Conservation (phyloP, 768 basidiomycete genomes). For the Hericium coralloides region DNA sequence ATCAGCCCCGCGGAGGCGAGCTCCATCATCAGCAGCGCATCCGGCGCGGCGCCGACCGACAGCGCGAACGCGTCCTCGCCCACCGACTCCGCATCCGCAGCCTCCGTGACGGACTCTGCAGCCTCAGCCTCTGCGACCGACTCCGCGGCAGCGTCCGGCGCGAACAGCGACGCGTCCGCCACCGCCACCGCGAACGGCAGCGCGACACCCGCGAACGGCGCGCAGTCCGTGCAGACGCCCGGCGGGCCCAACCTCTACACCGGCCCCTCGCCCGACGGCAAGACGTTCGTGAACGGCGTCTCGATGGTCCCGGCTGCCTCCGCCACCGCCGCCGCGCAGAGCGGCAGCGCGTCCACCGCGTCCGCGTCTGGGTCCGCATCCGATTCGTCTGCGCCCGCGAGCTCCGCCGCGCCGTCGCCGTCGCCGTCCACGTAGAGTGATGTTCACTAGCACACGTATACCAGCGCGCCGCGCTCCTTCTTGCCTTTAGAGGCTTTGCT, state of each 20-base stretch:
- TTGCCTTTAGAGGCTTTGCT: background rate
- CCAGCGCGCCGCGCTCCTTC: background rate
- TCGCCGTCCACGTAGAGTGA: background rate
- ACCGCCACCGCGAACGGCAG: slow-evolving; percentile 16
- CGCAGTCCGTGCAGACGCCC: slow-evolving; percentile 15
- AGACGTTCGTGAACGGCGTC: slow-evolving; percentile 38
- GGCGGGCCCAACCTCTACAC: slow-evolving; percentile 32
- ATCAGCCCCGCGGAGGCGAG: slow-evolving; percentile 17
- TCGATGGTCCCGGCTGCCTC: slow-evolving; percentile 14
- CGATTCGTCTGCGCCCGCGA: background rate
- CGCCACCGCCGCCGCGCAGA: background rate
- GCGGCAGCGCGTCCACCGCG: background rate
- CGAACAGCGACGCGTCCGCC: background rate
- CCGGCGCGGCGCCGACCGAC: slow-evolving; percentile 2
- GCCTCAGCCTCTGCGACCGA: background rate
- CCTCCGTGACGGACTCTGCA: slow-evolving; percentile 2
- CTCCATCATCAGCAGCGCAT: slow-evolving; percentile 14
- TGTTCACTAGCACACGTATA: background rate
- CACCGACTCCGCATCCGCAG: slow-evolving; percentile 14
- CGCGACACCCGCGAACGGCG: slow-evolving; percentile 8
- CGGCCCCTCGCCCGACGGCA: slow-evolving; percentile 20
- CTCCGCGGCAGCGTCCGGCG: background rate
- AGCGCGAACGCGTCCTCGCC: slow-evolving; percentile 10
- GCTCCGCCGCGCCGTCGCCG: background rate
- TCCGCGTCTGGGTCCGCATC: background rate